Percentiles rank a stretch among this genome's conserved stretches.
Evolutionary conservation across 257 asterid genomes (phyloP).

Genomic region (Lithospermum erythrorhizon): DNA sequence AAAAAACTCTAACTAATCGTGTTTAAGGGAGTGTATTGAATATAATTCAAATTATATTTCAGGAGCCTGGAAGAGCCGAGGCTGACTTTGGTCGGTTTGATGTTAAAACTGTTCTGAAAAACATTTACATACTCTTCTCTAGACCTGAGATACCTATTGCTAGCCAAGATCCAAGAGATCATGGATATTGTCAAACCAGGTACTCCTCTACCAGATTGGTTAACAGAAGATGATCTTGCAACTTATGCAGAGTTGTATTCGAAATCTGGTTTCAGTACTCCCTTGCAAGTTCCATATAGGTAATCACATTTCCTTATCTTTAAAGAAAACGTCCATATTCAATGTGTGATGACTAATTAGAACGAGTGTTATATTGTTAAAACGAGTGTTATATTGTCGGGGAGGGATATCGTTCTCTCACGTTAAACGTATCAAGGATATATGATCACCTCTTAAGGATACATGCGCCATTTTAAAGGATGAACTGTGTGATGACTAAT

Average conservation of each 20-base stretch:
- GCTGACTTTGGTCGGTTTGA: constrained; percentile 72
- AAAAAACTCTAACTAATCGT: too few species aligned
- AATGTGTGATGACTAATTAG: too few species aligned
- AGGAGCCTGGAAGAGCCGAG: constrained; percentile 83
- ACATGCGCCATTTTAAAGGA: too few species aligned
- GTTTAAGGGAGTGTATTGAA: background rate
- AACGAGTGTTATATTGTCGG: too few species aligned
- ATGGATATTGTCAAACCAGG: constrained; percentile 67
- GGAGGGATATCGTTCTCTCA: too few species aligned
- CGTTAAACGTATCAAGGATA: too few species aligned
- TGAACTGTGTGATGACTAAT: too few species aligned
- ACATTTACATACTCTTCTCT: constrained; percentile 63
- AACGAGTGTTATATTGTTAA: too few species aligned
- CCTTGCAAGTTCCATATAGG: constrained; percentile 75
- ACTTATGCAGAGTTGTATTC: constrained; percentile 46
- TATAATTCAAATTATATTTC: background rate
- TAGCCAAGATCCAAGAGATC: constrained; percentile 51
- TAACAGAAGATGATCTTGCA: constrained; percentile 56
- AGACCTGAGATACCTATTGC: constrained; percentile 56
- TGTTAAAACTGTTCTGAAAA: constrained; percentile 57
- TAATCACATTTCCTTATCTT: constrained; percentile 7
- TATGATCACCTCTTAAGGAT: background rate
- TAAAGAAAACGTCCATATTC: too few species aligned
- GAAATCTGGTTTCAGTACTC: constrained; percentile 61
- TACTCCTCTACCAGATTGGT: constrained; percentile 59